A percentile compares a stretch with the other conserved stretches of the same genome.
phyloP scores from a whole-genome alignment of 2,329 filamentous ascomycete species.

The Penicillium frequentans region DNA sequence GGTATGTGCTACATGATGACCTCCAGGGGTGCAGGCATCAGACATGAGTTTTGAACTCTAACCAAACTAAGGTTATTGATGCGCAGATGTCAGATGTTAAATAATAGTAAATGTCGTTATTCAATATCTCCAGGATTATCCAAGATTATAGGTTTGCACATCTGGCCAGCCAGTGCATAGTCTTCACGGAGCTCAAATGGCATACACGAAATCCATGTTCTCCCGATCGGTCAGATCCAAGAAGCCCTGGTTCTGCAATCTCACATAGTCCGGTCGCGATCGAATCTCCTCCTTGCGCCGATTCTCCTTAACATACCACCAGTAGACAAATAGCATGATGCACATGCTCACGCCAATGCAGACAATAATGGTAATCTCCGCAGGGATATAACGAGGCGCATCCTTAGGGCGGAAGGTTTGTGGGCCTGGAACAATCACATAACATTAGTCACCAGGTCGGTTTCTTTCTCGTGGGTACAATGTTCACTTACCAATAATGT shows the following conservation, averaged over 20 bases:
- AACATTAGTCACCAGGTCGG: not conserved
- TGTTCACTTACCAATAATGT: slow-evolving; percentile 53
- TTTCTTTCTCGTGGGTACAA: not conserved
- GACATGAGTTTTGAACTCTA: not conserved
- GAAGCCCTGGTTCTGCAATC: slow-evolving; percentile 64
- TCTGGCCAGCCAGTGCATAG: not conserved
- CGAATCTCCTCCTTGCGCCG: slow-evolving; percentile 56
- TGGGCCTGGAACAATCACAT: slow-evolving; percentile 38
- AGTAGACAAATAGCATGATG: slow-evolving; percentile 62
- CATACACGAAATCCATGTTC: slow-evolving; percentile 64
- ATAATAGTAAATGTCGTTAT: not conserved
- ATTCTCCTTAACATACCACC: slow-evolving; percentile 62
- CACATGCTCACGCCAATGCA: slow-evolving; percentile 57
- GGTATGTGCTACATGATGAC: not conserved
- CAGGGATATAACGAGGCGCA: slow-evolving; percentile 61
- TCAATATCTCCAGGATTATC: not conserved
- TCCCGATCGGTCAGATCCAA: slow-evolving; percentile 66
- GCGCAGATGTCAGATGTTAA: not conserved
- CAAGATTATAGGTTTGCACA: not conserved
- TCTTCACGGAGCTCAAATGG: not conserved
- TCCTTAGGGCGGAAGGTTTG: slow-evolving; percentile 59
- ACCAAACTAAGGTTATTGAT: not conserved
- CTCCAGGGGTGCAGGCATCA: not conserved
- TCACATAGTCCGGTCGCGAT: slow-evolving; percentile 57
- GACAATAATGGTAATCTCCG: slow-evolving; percentile 63